Conservation (phyloP, 192 early-diverging fungal genomes). For the Phlyctochytrium planicorne region DNA sequence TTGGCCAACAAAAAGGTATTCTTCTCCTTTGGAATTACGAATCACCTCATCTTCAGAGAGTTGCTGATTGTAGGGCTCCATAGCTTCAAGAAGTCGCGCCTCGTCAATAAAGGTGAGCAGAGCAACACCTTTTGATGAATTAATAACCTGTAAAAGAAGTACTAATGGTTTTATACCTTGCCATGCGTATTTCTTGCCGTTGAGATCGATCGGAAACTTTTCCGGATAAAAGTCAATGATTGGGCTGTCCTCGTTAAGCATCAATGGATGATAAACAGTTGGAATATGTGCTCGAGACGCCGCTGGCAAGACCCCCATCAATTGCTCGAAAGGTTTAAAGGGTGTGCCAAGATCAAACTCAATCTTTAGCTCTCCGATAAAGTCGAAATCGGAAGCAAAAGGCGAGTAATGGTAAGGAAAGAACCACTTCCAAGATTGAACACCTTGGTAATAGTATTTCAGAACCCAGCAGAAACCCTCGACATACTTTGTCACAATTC, state of each 20-base stretch:
- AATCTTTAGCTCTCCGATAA: constrained; percentile 49
- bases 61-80: constrained; percentile 52
- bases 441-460: constrained; percentile 94
- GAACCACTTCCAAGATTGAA: constrained; percentile 97
- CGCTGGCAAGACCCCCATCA: constrained; percentile 97
- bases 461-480: constrained; percentile 98
- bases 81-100: constrained; percentile 76
- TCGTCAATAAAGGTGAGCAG: constrained; percentile 96
- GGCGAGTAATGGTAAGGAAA: constrained; percentile 98
- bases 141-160: constrained; percentile 7
- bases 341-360: constrained; percentile 80
- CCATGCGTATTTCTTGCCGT: constrained; percentile 98
- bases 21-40: constrained; percentile 44
- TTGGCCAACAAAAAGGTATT: constrained; percentile 38
- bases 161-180: constrained; percentile 62
- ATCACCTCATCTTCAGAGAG: constrained; percentile 44
- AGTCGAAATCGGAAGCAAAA: constrained; percentile 79
- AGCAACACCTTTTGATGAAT: constrained; percentile 63
- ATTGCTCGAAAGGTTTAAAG: constrained; percentile 95
- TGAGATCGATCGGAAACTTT: constrained; percentile 90
- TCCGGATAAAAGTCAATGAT: constrained; percentile 95
- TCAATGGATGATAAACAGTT: constrained; percentile 73
- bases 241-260: constrained; percentile 79
- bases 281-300: constrained; percentile 84
- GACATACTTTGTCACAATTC: constrained; percentile 73